Base-by-base conservation (phyloP, 768 basidiomycete genomes). In the Hericium coralloides region DNA sequence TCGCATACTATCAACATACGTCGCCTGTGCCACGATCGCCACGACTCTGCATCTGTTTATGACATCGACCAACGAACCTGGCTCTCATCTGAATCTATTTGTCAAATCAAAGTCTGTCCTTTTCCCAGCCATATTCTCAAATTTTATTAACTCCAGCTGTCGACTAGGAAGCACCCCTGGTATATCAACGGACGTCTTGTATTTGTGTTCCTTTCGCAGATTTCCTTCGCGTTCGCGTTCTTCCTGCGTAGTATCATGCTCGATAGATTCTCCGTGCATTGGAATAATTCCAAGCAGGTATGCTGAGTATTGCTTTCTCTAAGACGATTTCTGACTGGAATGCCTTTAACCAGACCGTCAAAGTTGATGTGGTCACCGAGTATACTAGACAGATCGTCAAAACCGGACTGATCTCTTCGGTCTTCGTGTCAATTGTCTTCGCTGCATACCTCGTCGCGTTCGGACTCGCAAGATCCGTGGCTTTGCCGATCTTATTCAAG, bases 181-280 rank as follows among this genome's bases (percentile, higher is more conserved):
- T 84, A 88, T 63, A 73, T 89, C 20, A 89, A 89, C 54, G 86
- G 85, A 1, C 79, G 80, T 17, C 70, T 87, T 5, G 60, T 89
- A 8, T 87, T 86, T 64, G 66, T 88, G 17, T 53, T 81, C 23
- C 60, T 79, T 49, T 76, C 81, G 0, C 87, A 89, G 64, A 10
- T 74, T 2, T 69, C 71, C 43, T 63, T 78, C 9, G 80, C 81
- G 0, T 45, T 70, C 7, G 70, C 73, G 2, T 88, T 78, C 59
- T 68, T 76, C 1, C 65, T 85, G 20, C 76, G 87, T 7, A 81
- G 79, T 37, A 67, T 83, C n/a, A 76, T 87, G 68, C 73, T 78
- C 1, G 87, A 89, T 60, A 79, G 85, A 2, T 79, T 81, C 58
- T 74, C 60, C 12, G 66, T 73, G 15, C 66, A 65, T 14, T 72